phyloP scores from a whole-genome alignment of 2,329 filamentous ascomycete genomes.

The Phoma sp. region DNA sequence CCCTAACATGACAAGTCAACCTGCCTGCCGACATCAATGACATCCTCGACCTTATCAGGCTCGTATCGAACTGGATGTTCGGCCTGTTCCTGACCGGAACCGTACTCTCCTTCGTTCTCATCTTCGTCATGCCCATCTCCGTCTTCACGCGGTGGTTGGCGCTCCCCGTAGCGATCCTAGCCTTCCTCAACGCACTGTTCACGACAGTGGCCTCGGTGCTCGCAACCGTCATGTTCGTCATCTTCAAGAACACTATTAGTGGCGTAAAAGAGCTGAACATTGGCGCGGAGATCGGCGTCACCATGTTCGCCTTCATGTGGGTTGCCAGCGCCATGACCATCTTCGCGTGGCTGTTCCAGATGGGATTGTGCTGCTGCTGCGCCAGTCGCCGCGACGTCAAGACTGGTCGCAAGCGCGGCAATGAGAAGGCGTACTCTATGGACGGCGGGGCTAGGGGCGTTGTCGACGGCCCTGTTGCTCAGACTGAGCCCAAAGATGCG shows the following conservation, averaged over 20 bases:
- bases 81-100: conserved; percentile 78
- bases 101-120: conserved; percentile 72
- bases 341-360: conserved; percentile 73
- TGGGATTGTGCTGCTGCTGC: conserved; percentile 80
- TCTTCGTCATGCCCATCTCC: conserved; percentile 66
- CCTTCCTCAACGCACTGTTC: conserved; percentile 70
- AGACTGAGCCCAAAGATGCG: conserved; percentile 2
- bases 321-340: conserved; percentile 71
- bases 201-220: conserved; percentile 74
- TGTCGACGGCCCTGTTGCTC: conserved; percentile 1
- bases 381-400: conserved; percentile 61
- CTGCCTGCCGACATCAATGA: conserved; percentile 75
- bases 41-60: conserved; percentile 74
- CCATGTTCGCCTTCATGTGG: conserved; percentile 93
- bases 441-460: conserved; percentile 11
- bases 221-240: conserved; percentile 82
- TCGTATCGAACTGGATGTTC: conserved; percentile 86
- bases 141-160: conserved; percentile 62
- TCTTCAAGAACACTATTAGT: conserved; percentile 78
- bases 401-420: conserved; percentile 55
- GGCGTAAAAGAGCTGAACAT: conserved; percentile 78
- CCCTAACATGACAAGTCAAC: conserved; percentile 58
- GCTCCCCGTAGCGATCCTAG: conserved; percentile 70
- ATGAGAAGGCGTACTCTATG: conserved; percentile 41
- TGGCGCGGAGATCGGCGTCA: conserved; percentile 67